These are phyloP conservation scores for Meredithiella fracta DNA, from an alignment of 2,329 filamentous ascomycete genomes.

Conservation along the genomic window DNA sequence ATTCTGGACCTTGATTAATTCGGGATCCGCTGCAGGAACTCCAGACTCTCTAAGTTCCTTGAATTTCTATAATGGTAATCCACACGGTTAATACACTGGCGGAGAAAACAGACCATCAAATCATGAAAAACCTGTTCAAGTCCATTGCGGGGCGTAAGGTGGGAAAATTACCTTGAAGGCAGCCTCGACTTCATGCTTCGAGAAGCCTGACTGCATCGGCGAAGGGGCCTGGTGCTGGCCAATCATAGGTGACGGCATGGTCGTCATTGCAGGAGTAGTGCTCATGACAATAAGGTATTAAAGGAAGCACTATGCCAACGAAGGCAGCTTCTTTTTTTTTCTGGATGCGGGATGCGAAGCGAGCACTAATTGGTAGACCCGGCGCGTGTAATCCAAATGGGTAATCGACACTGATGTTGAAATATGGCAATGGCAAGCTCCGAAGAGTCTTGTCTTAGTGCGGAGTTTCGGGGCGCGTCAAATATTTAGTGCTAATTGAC, in stretches of 20 bases:
- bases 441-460: neutral
- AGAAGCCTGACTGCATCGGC: conserved; percentile 5
- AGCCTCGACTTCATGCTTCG: conserved; percentile 12
- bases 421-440: neutral
- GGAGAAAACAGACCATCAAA: neutral
- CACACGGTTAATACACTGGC: neutral
- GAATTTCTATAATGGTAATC: conserved; percentile 46
- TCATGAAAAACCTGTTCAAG: too few species aligned
- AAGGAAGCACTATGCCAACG: neutral
- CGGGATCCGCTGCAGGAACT: conserved; percentile 66
- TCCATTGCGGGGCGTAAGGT: too few species aligned
- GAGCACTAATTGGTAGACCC: neutral
- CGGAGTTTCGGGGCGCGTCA: neutral
- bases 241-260: conserved; percentile 15
- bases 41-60: conserved; percentile 77
- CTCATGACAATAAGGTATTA: conserved; percentile 1
- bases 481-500: neutral
- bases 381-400: neutral
- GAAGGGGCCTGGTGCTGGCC: conserved; percentile 6
- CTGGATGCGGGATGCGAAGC: neutral
- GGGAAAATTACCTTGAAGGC: conserved; percentile 9
- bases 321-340: too few species aligned
- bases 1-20: conserved; percentile 67
- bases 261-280: conserved; percentile 11
- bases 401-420: neutral